Base-by-base conservation (phyloP, 2,329 filamentous ascomycete genomes). In the Sphaerulina musiva region DNA sequence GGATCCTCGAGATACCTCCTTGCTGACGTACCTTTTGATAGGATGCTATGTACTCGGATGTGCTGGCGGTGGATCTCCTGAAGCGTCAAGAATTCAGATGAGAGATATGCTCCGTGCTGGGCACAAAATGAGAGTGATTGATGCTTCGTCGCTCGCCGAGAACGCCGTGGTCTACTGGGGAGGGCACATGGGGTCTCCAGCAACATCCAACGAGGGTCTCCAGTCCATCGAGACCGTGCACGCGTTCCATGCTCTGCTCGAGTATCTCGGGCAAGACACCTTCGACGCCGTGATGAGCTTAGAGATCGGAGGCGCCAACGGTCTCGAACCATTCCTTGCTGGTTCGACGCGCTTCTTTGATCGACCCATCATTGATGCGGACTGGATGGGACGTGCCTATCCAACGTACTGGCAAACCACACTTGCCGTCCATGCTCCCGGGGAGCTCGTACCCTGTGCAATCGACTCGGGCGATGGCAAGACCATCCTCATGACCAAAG, bases 291-390 rank as follows among this genome's bases (percentile, higher is more conserved):
- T 85, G 57, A 80, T 86, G 57, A 76, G 80, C 1, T 67, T 85
- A 9, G 83, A 86, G 62, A 83, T 86, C 51, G 84, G 84, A n/a
- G 83, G 84, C 6, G 78, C 77, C 4, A 86, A 86, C 58, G 82
- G 83, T 0, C 70, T 85, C 7, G 77, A 81, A 58, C 76, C 78
- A 7, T 71, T 84, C 68, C 73, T 82, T 3, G 68, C 83, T 4
- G 80, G 80, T 4, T 77, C 78, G 0, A 77, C 75, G 49, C 70
- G 71, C 1, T 75, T 78, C 56, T 77, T 82, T 66, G 58, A 74
- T 55, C 38, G 68, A 44, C 70, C 73, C 7, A 69, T 72, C 6
- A 66, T 76, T 11, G 74, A 77, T 54, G 73, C 67, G 2, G 74
- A 76, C 54, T 73, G 68, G 60, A 76, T 77, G 73, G 73, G 74